Conservation (phyloP, 164 flowering plant species). For the Kalanchoe fedtschenkoi region DNA sequence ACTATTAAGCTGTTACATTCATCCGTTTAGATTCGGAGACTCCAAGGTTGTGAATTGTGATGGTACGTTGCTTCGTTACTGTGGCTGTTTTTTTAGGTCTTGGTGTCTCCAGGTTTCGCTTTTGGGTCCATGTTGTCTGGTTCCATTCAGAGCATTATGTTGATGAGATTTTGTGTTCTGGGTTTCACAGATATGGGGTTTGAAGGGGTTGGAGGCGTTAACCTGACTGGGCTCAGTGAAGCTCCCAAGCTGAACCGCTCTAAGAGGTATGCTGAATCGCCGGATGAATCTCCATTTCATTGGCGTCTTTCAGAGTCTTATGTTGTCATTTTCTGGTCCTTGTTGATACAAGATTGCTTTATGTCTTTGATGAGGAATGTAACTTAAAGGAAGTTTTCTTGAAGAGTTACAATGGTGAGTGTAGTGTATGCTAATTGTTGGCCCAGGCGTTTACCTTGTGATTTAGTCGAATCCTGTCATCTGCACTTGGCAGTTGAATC, state of each 20-base stretch:
- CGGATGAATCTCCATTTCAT: background rate
- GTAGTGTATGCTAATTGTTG: background rate
- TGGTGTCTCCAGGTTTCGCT: background rate
- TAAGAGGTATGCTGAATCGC: conserved; percentile 31
- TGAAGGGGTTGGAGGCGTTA: conserved; percentile 20
- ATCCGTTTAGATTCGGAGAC: background rate
- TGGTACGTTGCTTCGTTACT: conserved; percentile 10
- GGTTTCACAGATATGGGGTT: conserved; percentile 32
- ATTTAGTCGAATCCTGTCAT: background rate
- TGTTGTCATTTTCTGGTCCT: no score
- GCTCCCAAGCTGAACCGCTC: conserved; percentile 35
- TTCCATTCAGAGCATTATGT: background rate
- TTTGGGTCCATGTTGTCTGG: background rate
- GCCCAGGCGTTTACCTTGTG: background rate
- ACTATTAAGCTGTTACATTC: background rate
- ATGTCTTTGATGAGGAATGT: background rate
- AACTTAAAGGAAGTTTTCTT: background rate
- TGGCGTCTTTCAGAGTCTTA: background rate
- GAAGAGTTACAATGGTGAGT: background rate
- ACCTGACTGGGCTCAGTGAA: conserved; percentile 22
- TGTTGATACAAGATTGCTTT: no score
- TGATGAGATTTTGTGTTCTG: conserved; percentile 5
- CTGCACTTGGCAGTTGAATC: background rate
- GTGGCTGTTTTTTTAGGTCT: background rate
- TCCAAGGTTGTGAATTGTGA: conserved; percentile 11